Conservation (phyloP, 2,329 filamentous ascomycete genomes). For the Hypoxylon sp. region DNA sequence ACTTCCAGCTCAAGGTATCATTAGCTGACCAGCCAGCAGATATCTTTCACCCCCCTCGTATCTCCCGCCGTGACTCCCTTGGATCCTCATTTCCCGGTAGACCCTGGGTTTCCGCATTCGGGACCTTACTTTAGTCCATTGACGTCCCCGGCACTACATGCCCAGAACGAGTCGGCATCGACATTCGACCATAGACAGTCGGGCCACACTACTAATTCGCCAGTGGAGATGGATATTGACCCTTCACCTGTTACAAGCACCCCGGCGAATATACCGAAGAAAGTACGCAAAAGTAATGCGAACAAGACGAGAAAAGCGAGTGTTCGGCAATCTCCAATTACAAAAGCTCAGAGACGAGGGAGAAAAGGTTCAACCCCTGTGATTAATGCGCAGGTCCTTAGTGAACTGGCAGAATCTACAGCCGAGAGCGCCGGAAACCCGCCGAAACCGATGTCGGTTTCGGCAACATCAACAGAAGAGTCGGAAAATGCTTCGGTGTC, state of each 20-base stretch:
- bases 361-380: constrained; percentile 65
- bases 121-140: constrained; percentile 85
- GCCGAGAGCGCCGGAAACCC: constrained; percentile 52
- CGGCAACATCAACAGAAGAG: constrained; percentile 61
- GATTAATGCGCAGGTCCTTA: constrained; percentile 67
- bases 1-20: constrained; percentile 18
- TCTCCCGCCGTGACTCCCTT: constrained; percentile 87
- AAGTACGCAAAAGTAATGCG: constrained; percentile 64
- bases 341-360: constrained; percentile 70
- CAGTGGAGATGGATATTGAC: constrained; percentile 68
- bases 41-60: constrained; percentile 83
- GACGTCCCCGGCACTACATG: constrained; percentile 82
- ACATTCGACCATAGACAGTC: constrained; percentile 60
- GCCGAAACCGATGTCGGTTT: constrained; percentile 51
- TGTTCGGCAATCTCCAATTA: constrained; percentile 78
- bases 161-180: constrained; percentile 68
- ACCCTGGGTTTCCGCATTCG: constrained; percentile 70
- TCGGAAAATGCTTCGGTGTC: constrained; percentile 75
- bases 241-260: constrained; percentile 53
- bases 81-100: constrained; percentile 75
- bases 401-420: constrained; percentile 60
- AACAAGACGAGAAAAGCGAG: constrained; percentile 65
- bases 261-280: constrained; percentile 63
- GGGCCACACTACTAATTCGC: constrained; percentile 62
- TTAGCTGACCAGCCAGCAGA: constrained; percentile 58